Evolutionary conservation across 2,329 filamentous ascomycete species (phyloP), one percentile per base, ranked within the genome.

Genomic region (Penicillium vulpinum): DNA sequence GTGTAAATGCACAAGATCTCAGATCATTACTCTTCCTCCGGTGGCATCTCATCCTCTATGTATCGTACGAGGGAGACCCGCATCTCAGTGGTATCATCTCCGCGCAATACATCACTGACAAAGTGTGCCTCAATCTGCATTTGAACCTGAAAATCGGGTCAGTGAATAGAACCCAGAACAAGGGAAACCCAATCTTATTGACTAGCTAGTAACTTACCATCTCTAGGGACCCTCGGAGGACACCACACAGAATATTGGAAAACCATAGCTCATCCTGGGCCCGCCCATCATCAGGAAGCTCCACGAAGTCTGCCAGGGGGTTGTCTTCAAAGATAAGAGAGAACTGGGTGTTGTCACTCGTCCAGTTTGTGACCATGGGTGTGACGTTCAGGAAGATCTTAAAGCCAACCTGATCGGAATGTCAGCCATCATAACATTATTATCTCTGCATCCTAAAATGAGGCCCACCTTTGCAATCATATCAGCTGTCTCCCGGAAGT

Each of bases 341-440:
- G 78, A 99, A 99, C 66, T 96, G 91, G 73, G 96, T 97, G 78
- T 88, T 94, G 76, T 99, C 94, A 73, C 85, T 90, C 22, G 92
- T 94, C 94, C 94, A 99, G 73, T 96, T 97, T 46, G 92, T 91
- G 62, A 97, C 88, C 8, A 88, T 89, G 0, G 94, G 94, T 4
- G 92, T 95, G 66, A 97, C 92, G 71, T 99, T 99, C 59, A 99
- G 85, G 75, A 99, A 99, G 64, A 99, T 96, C 79, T 99, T 97
- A 80, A 99, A 99, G 55, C 94, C 94, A 63, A 99, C 89, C 90
- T 97, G 62, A 59, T 45, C 18, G 18, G 16, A 35, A 39, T 28
- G 56, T 63, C 51, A 64, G 55, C 41, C 40, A 35, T 15, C 11
- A 16, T 24, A 29, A 10, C 15, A 13, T 22, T 22, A 10, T 35